These are phyloP conservation scores for Candolleomyces efflorescens DNA, from an alignment of 768 basidiomycete species.

Conservation along the genomic window DNA sequence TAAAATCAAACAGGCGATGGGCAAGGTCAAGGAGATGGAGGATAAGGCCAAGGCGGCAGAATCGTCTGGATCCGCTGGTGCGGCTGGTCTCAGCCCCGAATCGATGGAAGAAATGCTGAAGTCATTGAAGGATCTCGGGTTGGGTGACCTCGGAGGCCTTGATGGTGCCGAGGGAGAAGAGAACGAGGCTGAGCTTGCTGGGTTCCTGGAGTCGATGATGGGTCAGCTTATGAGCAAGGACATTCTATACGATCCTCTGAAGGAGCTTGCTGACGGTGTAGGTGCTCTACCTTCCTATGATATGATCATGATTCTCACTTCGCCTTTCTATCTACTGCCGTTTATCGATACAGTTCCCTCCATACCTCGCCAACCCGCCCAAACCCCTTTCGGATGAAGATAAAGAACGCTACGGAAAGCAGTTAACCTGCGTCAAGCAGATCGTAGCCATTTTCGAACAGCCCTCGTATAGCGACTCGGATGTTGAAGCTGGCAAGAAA, in stretches of 20 bases:
- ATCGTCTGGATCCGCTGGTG: constrained; percentile 17
- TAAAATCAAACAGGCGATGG: constrained; percentile 67
- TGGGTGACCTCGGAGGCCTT: constrained; percentile 15
- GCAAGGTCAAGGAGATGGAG: constrained; percentile 69
- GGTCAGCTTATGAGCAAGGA: constrained; percentile 76
- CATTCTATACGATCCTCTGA: constrained; percentile 81
- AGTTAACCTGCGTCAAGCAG: constrained; percentile 49
- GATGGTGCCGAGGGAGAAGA: constrained; percentile 25
- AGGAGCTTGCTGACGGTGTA: constrained; percentile 72
- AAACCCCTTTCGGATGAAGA: constrained; percentile 53
- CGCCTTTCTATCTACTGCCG: neutral
- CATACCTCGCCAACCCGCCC: constrained; percentile 59
- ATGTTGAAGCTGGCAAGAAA: constrained; percentile 38
- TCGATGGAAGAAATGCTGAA: constrained; percentile 51
- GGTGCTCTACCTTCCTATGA: constrained; percentile 12
- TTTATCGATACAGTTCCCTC: constrained; percentile 56
- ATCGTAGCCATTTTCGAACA: constrained; percentile 68
- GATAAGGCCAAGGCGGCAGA: constrained; percentile 41
- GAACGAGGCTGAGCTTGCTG: constrained; percentile 53
- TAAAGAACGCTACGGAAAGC: constrained; percentile 57
- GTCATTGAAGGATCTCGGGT: constrained; percentile 37
- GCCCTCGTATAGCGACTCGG: constrained; percentile 51
- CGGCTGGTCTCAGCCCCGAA: constrained; percentile 25
- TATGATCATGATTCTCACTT: neutral
- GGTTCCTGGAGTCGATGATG: constrained; percentile 80